These are phyloP conservation scores for Pseudogymnoascus pannorum DNA, from an alignment of 2,329 filamentous ascomycete species.

Conservation along the genomic window DNA sequence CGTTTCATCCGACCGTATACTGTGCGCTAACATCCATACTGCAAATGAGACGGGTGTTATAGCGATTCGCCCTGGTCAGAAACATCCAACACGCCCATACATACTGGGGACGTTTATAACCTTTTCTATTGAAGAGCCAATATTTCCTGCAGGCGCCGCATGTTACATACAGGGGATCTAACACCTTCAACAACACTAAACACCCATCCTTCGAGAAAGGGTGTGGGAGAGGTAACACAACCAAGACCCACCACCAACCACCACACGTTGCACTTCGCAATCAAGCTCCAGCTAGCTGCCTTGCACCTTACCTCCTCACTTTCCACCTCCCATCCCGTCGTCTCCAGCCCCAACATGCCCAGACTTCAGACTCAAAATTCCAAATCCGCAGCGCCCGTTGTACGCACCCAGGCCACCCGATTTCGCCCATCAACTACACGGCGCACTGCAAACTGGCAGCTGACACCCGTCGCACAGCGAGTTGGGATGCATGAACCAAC, in stretches of 20 bases:
- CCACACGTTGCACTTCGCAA: not conserved
- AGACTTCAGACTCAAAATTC: not conserved
- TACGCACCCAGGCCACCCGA: not conserved
- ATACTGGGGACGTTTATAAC: not conserved
- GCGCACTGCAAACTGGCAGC: too few relatives aligned
- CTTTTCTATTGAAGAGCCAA: not conserved
- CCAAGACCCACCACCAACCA: not conserved
- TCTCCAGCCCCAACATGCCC: not conserved
- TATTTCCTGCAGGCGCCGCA: not conserved
- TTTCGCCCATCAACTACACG: not conserved
- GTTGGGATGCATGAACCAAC: not conserved
- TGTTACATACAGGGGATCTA: not conserved
- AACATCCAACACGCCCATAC: not conserved
- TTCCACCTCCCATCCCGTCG: not conserved
- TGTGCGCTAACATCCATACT: not conserved
- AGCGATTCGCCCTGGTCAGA: not conserved
- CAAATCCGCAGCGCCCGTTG: not conserved
- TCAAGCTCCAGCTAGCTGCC: not conserved
- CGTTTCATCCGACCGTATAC: not conserved
- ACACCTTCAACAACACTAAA: not conserved
- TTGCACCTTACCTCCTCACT: not conserved
- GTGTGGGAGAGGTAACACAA: not conserved
- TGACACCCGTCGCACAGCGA: not conserved
- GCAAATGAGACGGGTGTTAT: not conserved
- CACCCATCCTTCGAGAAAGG: not conserved